Evolutionary conservation across 2,329 filamentous ascomycete species (phyloP), one percentile per base, ranked within the genome.

Genomic region (Arthroderma sp.): DNA sequence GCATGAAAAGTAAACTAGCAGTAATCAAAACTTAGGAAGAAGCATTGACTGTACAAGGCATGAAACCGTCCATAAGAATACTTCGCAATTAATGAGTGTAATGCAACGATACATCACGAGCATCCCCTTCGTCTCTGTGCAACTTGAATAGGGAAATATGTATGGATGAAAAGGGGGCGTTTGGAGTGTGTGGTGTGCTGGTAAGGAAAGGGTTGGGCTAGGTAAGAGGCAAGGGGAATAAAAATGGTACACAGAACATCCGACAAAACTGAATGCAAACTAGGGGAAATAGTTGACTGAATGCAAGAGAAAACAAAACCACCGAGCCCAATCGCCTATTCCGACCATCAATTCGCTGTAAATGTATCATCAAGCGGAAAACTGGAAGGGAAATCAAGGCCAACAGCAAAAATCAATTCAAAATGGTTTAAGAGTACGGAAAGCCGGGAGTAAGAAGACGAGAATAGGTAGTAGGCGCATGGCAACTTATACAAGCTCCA

Each of bases 301-400:
- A 51, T 51, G 47, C 47, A 51, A 19, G n/a, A 28, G 19, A 54
- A 39, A 54, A 38, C 21, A 31, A 23, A 19, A 47, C 41, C 41
- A 38, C 51, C 51, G 25, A 54, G 21, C 38, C 23, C 49, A 52
- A 39, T 54, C 31, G 51, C 51, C 51, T 54, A 54, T 54, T 54
- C 51, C 51, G 25, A 39, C 31, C 21, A 37, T 54, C 51, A 54
- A 33, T 54, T 39, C 51, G 51, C 51, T 23, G 51, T 54, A 38
- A 31, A 54, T 39, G 38, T 37, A 52, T 52, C 51, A 54, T 39
- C 37, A 54, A 37, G 28, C 31, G 9, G 25, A 33, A 31, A 51
- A 51, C 25, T 31, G 28, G n/a, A 51, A 51, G 28, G 28, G n/a
- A 51, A 51, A 51, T 33, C 28, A 51, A 51, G 47, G 47, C 23